Conservation (phyloP, 2,329 filamentous ascomycete genomes). For the Delphinella strobiligena region DNA sequence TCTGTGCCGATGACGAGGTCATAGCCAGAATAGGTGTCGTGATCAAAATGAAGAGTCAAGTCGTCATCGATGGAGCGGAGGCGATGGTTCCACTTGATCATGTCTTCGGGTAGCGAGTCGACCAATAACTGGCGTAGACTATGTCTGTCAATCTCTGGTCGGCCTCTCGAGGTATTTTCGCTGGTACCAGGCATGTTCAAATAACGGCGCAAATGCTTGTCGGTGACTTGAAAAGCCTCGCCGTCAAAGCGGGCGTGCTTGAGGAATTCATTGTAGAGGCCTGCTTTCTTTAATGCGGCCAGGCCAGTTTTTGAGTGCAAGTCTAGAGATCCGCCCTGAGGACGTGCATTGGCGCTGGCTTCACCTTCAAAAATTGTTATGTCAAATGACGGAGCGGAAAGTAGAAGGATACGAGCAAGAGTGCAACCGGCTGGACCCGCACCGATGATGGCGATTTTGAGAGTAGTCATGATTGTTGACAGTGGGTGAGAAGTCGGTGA, state of each 20-base stretch:
- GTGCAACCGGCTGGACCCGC: conserved; percentile 24
- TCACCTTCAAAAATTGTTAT: conserved; percentile 23
- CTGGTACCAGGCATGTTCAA: conserved; percentile 15
- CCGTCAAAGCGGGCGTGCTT: conserved; percentile 28
- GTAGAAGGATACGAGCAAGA: conserved; percentile 23
- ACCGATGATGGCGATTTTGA: conserved; percentile 24
- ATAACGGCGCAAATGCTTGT: conserved; percentile 25
- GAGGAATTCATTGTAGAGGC: conserved; percentile 21
- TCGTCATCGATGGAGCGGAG: conserved; percentile 14
- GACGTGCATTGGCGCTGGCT: conserved; percentile 15
- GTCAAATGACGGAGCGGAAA: conserved; percentile 9
- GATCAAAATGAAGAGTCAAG: conserved; percentile 18
- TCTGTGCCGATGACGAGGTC: conserved; percentile 34
- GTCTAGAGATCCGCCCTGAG: conserved; percentile 26
- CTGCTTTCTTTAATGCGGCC: conserved; percentile 20
- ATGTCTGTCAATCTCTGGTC: conserved; percentile 27
- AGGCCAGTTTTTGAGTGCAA: conserved; percentile 23
- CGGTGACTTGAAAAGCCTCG: conserved; percentile 29
- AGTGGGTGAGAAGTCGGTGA: too few relatives aligned
- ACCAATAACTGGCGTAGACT: conserved; percentile 22
- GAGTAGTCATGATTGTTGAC: conserved; percentile 1
- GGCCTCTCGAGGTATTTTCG: conserved; percentile 17
- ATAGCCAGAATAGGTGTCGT: conserved; percentile 15
- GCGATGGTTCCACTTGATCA: conserved; percentile 22
- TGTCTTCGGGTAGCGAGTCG: conserved; percentile 16